A percentile compares a stretch with the other conserved stretches of the same genome.
Evolutionary conservation across 306 rosid species (phyloP).

Genomic region (Rosa lucieae): DNA sequence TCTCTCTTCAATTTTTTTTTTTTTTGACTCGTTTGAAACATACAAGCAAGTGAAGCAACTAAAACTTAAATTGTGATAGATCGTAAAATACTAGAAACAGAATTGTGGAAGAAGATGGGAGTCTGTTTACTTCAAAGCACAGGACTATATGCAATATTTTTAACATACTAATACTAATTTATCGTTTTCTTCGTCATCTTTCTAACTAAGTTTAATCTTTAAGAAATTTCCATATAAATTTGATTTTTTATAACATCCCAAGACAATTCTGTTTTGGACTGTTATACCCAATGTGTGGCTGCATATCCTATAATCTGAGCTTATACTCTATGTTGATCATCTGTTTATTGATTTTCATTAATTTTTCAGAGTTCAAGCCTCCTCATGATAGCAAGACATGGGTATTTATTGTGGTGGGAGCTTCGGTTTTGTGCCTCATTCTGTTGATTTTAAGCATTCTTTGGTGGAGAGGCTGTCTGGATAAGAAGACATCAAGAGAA

Average conservation of each 20-base stretch:
- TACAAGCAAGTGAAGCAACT: too few relatives aligned
- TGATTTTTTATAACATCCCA: not conserved
- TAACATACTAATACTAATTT: too few relatives aligned
- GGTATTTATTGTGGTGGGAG: not conserved
- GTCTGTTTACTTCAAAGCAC: not conserved
- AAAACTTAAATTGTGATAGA: too few relatives aligned
- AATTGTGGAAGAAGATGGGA: too few relatives aligned
- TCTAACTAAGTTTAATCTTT: too few relatives aligned
- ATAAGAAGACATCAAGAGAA: not conserved
- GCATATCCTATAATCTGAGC: not conserved
- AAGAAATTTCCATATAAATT: not conserved
- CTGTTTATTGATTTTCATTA: not conserved
- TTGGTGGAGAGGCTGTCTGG: constrained; percentile 3
- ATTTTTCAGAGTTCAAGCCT: not conserved
- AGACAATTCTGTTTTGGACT: too few relatives aligned
- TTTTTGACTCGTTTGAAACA: too few relatives aligned
- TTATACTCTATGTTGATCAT: not conserved
- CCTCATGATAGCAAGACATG: not conserved
- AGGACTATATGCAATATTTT: not conserved
- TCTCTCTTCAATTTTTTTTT: too few relatives aligned
- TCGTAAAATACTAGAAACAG: too few relatives aligned
- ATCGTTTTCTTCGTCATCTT: too few relatives aligned
- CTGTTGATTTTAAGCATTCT: not conserved
- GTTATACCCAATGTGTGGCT: not conserved
- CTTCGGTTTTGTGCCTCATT: not conserved